Evolutionary conservation across 257 asterid genomes (phyloP).

Genomic region (Verbena officinalis): DNA sequence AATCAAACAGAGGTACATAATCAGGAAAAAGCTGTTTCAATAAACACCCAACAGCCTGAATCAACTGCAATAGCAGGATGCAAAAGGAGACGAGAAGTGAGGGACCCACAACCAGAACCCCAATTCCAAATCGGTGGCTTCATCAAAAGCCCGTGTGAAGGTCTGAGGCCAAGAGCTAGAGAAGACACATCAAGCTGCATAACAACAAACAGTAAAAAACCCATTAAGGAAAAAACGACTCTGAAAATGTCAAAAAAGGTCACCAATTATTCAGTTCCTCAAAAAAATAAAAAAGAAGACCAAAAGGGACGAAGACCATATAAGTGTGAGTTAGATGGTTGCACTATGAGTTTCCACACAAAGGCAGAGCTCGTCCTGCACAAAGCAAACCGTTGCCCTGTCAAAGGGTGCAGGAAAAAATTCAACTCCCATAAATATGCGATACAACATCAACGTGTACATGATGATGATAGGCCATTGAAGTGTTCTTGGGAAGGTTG

Average conservation of each 20-base stretch:
- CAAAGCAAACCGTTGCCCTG: constrained; percentile 67
- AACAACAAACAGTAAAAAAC: constrained; percentile 31
- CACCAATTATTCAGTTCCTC: constrained; percentile 26
- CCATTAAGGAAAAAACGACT: constrained; percentile 23
- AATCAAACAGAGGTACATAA: constrained; percentile 31
- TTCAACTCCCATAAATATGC: constrained; percentile 81
- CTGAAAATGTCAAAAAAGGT: constrained; percentile 38
- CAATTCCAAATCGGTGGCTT: constrained; percentile 41
- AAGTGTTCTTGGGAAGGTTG: constrained; percentile 91
- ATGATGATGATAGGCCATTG: constrained; percentile 77
- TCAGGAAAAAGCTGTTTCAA: constrained; percentile 34
- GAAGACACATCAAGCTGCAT: constrained; percentile 26
- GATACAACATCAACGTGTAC: constrained; percentile 75
- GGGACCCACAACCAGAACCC: constrained; percentile 38
- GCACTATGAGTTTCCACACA: constrained; percentile 72
- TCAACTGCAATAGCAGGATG: constrained; percentile 32
- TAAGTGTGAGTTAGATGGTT: constrained; percentile 65
- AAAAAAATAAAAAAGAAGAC: constrained; percentile 36
- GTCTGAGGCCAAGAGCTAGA: constrained; percentile 75
- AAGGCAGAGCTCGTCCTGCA: constrained; percentile 69
- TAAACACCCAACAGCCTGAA: constrained; percentile 12
- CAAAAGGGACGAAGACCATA: constrained; percentile 38
- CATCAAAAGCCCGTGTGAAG: constrained; percentile 87
- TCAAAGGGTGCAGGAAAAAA: constrained; percentile 77
- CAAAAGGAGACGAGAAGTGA: constrained; percentile 61